phyloP scores from a whole-genome alignment of 2,329 filamentous ascomycete species.

The Cercospora zeina region DNA sequence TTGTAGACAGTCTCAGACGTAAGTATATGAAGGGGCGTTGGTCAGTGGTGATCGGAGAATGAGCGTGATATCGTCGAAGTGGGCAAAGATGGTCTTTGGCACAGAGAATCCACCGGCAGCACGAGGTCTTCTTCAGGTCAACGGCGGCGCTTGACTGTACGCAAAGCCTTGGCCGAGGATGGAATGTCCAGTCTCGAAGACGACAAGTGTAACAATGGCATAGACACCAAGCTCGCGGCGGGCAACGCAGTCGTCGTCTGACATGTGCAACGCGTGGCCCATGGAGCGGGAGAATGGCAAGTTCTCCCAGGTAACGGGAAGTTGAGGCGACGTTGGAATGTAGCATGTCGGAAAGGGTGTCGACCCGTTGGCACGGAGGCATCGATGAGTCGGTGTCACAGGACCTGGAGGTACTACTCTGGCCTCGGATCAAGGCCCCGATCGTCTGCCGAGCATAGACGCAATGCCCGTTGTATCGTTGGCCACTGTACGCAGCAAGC shows the following conservation, averaged over 20 bases:
- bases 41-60: slow-evolving; percentile 25
- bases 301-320: slow-evolving; percentile 32
- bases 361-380: slow-evolving; percentile 12
- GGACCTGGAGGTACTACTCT: neutral
- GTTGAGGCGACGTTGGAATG: slow-evolving; percentile 25
- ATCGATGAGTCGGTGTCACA: slow-evolving; percentile 6
- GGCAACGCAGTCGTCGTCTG: slow-evolving; percentile 20
- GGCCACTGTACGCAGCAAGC: neutral
- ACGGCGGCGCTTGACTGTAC: slow-evolving; percentile 29
- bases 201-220: slow-evolving; percentile 35
- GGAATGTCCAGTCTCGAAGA: slow-evolving; percentile 36
- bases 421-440: neutral
- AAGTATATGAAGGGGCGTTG: slow-evolving; percentile 26
- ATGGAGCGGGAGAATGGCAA: slow-evolving; percentile 1
- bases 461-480: neutral
- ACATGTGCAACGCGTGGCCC: slow-evolving; percentile 19
- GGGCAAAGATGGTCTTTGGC: slow-evolving; percentile 22
- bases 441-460: neutral
- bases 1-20: slow-evolving; percentile 30
- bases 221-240: slow-evolving; percentile 17
- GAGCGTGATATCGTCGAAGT: slow-evolving; percentile 23
- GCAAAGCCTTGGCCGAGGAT: slow-evolving; percentile 20
- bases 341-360: slow-evolving; percentile 13
- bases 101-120: slow-evolving; percentile 19
- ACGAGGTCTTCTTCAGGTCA: slow-evolving; percentile 17